These are phyloP conservation scores for Mastigamoeba balamuthi DNA, from an alignment of 78 protist species.

Conservation along the genomic window DNA sequence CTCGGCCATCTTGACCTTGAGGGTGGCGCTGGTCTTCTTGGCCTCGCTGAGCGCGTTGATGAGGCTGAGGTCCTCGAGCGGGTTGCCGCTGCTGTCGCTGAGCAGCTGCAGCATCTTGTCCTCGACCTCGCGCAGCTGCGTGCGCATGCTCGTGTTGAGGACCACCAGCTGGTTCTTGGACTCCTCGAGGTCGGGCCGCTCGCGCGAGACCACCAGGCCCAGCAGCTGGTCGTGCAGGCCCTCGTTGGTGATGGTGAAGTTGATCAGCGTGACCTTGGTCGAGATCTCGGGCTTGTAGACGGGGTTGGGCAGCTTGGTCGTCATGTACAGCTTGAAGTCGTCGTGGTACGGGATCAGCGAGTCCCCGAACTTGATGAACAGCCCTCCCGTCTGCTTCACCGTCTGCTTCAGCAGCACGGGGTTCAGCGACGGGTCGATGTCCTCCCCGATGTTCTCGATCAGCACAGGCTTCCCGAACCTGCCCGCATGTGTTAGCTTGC, in stretches of 20 bases:
- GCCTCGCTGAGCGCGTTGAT: slow-evolving; percentile 66
- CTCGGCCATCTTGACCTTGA: slow-evolving; percentile 28
- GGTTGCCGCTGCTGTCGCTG: slow-evolving; percentile 26
- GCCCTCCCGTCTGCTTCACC: slow-evolving; percentile 17
- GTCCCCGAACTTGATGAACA: slow-evolving; percentile 74
- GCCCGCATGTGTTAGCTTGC: no score
- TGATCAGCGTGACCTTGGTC: slow-evolving; percentile 66
- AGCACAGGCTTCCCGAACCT: slow-evolving; percentile 69
- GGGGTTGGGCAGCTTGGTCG: slow-evolving; percentile 85
- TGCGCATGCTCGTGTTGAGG: slow-evolving; percentile 36
- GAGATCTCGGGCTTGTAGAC: slow-evolving; percentile 68
- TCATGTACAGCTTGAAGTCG: slow-evolving; percentile 65
- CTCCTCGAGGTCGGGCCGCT: slow-evolving; percentile 69
- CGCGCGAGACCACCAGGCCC: slow-evolving; percentile 54
- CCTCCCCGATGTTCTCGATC: slow-evolving; percentile 72
- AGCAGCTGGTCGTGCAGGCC: slow-evolving; percentile 81
- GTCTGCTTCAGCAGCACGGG: slow-evolving; percentile 69
- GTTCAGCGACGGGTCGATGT: slow-evolving; percentile 73
- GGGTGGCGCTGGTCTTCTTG: slow-evolving; percentile 26
- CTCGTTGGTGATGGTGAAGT: slow-evolving; percentile 64
- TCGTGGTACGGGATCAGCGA: slow-evolving; percentile 54
- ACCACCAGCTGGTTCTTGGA: slow-evolving; percentile 43
- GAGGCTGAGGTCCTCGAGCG: slow-evolving; percentile 76
- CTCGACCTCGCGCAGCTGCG: slow-evolving; percentile 58
- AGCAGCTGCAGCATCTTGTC: slow-evolving; percentile 64